Conservation (phyloP, 2,329 filamentous ascomycete genomes). For the Neospermospora avenae region DNA sequence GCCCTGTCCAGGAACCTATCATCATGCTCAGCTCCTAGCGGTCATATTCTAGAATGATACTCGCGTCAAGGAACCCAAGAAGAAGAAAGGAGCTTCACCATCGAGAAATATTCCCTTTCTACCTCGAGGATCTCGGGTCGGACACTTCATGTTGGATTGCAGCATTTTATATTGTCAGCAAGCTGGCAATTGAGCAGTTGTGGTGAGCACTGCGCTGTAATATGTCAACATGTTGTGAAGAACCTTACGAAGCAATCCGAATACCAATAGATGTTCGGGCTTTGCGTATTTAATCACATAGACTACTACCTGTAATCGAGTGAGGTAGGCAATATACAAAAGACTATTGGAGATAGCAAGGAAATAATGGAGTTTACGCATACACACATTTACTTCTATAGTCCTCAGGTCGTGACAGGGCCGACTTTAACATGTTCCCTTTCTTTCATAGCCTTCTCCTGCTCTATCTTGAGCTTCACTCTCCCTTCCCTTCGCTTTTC, state of each 20-base stretch:
- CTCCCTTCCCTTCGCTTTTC: slow-evolving; percentile 49
- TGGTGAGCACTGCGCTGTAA: no score
- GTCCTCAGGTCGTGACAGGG: slow-evolving; percentile 40
- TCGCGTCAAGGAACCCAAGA: background rate
- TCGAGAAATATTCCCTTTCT: background rate
- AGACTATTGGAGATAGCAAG: slow-evolving; percentile 15
- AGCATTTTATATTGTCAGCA: no score
- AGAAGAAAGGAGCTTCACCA: background rate
- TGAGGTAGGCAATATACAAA: background rate
- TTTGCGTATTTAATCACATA: no score
- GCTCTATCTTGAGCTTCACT: slow-evolving; percentile 38
- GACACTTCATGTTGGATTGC: background rate
- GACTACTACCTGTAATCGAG: background rate
- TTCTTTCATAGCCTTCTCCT: slow-evolving; percentile 39
- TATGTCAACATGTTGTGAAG: no score
- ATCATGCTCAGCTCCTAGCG: background rate
- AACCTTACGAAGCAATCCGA: no score
- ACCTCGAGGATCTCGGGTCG: background rate
- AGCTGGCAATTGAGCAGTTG: no score
- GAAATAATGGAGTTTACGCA: slow-evolving; percentile 2
- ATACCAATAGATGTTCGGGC: no score
- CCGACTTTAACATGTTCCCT: slow-evolving; percentile 56
- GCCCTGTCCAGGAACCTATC: background rate
- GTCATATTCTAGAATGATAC: background rate
- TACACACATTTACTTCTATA: slow-evolving; percentile 4